These are phyloP conservation scores for Colletotrichum sansevieriae DNA, from an alignment of 2,329 filamentous ascomycete genomes.

Conservation along the genomic window DNA sequence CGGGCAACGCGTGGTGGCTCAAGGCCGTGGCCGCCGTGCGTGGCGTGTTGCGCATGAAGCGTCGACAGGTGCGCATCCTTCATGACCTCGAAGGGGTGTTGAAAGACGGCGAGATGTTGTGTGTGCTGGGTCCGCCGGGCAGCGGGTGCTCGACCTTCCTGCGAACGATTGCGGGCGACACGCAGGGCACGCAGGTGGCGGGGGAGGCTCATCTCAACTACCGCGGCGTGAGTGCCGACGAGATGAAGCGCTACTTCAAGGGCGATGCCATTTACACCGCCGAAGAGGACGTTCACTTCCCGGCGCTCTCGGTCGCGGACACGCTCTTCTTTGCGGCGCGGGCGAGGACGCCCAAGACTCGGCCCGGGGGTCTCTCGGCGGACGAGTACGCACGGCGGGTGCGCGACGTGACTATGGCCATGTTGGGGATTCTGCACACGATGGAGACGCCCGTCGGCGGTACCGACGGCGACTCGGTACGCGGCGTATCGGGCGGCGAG, in stretches of 20 bases:
- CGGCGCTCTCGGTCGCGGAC: slow-evolving; percentile 69
- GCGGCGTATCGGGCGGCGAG: slow-evolving; percentile 73
- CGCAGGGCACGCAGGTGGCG: slow-evolving; percentile 65
- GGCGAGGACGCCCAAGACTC: slow-evolving; percentile 63
- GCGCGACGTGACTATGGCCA: slow-evolving; percentile 77
- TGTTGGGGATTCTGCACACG: slow-evolving; percentile 80
- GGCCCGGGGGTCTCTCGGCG: slow-evolving; percentile 59
- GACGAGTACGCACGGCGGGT: slow-evolving; percentile 63
- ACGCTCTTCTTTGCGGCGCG: slow-evolving; percentile 73
- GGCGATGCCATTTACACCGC: slow-evolving; percentile 77
- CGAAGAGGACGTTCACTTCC: slow-evolving; percentile 74
- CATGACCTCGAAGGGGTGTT: slow-evolving; percentile 64
- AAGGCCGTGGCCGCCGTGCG: slow-evolving; percentile 43
- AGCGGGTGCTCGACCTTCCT: slow-evolving; percentile 77
- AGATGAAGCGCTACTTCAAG: slow-evolving; percentile 47
- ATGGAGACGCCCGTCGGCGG: slow-evolving; percentile 78
- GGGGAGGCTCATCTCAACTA: slow-evolving; percentile 36
- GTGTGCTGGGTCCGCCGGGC: slow-evolving; percentile 68
- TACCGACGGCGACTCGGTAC: slow-evolving; percentile 72
- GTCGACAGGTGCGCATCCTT: slow-evolving; percentile 60
- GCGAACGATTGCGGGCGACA: slow-evolving; percentile 74
- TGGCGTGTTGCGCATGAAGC: slow-evolving; percentile 31
- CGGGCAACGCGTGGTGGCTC: slow-evolving; percentile 44
- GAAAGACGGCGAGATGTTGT: slow-evolving; percentile 67
- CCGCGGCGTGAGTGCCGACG: slow-evolving; percentile 34